Evolutionary conservation across 352 stramenopile species (phyloP).

Genomic region (Phytopythium mirpurense): DNA sequence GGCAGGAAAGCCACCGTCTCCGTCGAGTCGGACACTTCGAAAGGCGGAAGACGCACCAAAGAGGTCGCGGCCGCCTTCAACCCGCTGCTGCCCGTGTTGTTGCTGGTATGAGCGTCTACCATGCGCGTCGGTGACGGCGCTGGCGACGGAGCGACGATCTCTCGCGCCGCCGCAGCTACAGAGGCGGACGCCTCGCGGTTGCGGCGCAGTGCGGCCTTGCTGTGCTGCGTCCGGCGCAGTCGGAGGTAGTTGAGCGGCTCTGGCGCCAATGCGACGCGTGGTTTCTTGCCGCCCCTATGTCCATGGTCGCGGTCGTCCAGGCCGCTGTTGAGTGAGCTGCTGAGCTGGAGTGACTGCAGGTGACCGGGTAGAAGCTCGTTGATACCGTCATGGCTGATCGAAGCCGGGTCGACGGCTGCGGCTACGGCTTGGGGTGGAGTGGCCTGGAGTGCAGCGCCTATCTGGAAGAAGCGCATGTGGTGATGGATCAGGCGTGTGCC

Average conservation of each 20-base stretch:
- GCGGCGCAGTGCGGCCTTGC: conserved; percentile 33
- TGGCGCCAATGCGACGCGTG: conserved; percentile 6
- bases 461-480: conserved; percentile 8
- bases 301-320: too few species aligned
- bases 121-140: conserved; percentile 9
- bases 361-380: not conserved
- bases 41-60: not conserved
- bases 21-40: not conserved
- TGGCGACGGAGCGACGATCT: conserved; percentile 39
- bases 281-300: not conserved
- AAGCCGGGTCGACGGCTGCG: too few species aligned
- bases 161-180: conserved; percentile 27
- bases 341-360: not conserved
- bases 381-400: not conserved
- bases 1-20: not conserved
- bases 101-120: not conserved
- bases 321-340: not conserved
- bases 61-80: not conserved
- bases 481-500: not conserved
- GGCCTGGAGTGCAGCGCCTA: not conserved
- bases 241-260: conserved; percentile 67
- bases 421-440: not conserved
- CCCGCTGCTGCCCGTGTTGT: not conserved
- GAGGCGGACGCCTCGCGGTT: conserved; percentile 35
- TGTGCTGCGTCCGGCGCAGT: conserved; percentile 53